phyloP scores from a whole-genome alignment of 164 flowering plant genomes.

The Berberis thunbergii region DNA sequence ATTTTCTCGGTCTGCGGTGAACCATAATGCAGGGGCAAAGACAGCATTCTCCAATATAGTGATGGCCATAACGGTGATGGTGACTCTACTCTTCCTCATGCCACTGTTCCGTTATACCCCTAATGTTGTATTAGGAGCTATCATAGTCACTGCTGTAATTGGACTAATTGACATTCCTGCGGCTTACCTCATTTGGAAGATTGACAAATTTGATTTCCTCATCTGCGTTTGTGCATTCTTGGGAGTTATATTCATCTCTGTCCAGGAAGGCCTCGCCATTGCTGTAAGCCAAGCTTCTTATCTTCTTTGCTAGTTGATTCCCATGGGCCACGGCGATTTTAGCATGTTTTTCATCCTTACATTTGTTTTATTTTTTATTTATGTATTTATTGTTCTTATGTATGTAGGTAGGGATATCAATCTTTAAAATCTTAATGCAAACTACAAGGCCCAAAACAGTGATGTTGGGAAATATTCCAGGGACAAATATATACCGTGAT shows the following conservation, averaged over 20 bases:
- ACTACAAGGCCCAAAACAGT: conserved; percentile 74
- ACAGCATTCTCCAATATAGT: conserved; percentile 79
- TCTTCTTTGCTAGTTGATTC: neutral
- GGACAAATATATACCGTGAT: conserved; percentile 63
- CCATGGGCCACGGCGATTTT: neutral
- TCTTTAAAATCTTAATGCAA: conserved; percentile 77
- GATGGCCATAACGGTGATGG: conserved; percentile 63
- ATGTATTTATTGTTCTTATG: neutral
- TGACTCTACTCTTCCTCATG: conserved; percentile 49
- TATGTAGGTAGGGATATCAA: conserved; percentile 68
- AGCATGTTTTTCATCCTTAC: neutral
- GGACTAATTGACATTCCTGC: conserved; percentile 60
- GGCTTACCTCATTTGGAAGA: conserved; percentile 53
- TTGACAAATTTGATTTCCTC: conserved; percentile 79
- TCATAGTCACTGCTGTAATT: conserved; percentile 73
- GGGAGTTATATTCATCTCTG: conserved; percentile 69
- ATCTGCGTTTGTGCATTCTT: conserved; percentile 71
- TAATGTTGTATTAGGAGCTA: conserved; percentile 64
- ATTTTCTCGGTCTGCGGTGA: conserved; percentile 85
- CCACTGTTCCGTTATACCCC: conserved; percentile 81
- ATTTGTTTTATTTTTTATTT: neutral
- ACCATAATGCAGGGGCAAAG: conserved; percentile 1
- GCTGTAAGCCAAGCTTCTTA: conserved; percentile 39
- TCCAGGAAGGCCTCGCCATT: conserved; percentile 69
- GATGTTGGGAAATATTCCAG: conserved; percentile 71